phyloP scores from a whole-genome alignment of 257 asterid species.

The Pogostemon cablin region DNA sequence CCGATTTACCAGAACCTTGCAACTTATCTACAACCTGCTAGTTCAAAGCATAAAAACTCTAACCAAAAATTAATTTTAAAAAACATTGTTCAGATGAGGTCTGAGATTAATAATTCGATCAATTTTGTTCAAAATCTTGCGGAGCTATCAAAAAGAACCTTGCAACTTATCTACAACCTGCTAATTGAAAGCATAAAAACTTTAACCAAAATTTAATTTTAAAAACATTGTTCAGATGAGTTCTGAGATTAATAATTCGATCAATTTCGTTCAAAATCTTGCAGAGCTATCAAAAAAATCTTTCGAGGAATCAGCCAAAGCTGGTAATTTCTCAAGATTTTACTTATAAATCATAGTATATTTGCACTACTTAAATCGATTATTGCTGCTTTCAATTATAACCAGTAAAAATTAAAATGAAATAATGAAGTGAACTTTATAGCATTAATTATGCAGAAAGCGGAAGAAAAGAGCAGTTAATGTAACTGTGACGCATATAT shows the following conservation, averaged over 20 bases:
- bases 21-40: slow-evolving; percentile 80
- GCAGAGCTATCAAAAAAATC: slow-evolving; percentile 38
- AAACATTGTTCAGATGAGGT: slow-evolving; percentile 12
- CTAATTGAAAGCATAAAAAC: slow-evolving; percentile 20
- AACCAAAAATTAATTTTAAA: background rate
- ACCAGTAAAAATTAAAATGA: no score
- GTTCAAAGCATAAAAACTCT: slow-evolving; percentile 3
- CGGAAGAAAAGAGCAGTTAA: no score
- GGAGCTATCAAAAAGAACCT: slow-evolving; percentile 44
- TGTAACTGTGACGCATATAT: no score
- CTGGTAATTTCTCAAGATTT: no score
- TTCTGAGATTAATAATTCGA: slow-evolving; percentile 5
- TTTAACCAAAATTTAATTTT: background rate
- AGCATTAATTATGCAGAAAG: no score
- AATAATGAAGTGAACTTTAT: no score
- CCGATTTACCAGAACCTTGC: slow-evolving; percentile 88
- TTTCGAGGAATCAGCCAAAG: slow-evolving; percentile 28
- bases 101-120: slow-evolving; percentile 4
- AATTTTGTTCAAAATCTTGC: background rate
- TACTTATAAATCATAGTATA: no score
- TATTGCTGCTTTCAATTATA: background rate
- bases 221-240: slow-evolving; percentile 8
- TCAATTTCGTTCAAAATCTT: background rate
- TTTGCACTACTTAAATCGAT: no score
- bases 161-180: slow-evolving; percentile 91